Evolutionary conservation across 1,139 yeast species (phyloP).

Genomic region (Yamadazyma membranifaciens): DNA sequence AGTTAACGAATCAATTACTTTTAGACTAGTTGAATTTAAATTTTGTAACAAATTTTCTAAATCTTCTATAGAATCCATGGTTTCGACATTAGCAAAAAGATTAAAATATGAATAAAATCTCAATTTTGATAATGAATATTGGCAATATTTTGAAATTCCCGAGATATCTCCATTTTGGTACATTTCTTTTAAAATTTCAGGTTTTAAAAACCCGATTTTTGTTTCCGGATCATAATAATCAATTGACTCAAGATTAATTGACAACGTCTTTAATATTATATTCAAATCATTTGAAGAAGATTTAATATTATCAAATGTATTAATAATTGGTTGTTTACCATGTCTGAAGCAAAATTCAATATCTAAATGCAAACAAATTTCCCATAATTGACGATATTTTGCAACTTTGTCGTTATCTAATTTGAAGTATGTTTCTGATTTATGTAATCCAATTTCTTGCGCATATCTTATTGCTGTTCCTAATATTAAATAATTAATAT

Average conservation of each 20-base stretch:
- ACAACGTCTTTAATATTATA: slow-evolving; percentile 4
- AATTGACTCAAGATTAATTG: slow-evolving; percentile 1
- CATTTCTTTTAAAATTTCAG: slow-evolving; percentile 7
- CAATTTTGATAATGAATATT: slow-evolving; percentile 23
- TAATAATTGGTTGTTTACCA: slow-evolving; percentile 61
- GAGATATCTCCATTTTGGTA: slow-evolving; percentile 3
- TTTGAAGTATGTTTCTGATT: slow-evolving; percentile 48
- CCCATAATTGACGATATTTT: slow-evolving; percentile 48
- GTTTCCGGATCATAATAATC: slow-evolving; percentile 6
- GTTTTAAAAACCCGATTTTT: slow-evolving; percentile 11
- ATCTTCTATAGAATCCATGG: slow-evolving; percentile 16
- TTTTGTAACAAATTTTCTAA: slow-evolving; percentile 18
- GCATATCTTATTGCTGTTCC: slow-evolving; percentile 59
- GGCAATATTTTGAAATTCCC: slow-evolving; percentile 9
- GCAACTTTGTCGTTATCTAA: slow-evolving; percentile 35
- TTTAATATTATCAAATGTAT: slow-evolving; percentile 38
- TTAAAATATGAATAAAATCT: slow-evolving; percentile 28
- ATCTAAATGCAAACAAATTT: slow-evolving; percentile 54
- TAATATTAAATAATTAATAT: slow-evolving; percentile 41
- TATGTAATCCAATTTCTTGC: slow-evolving; percentile 64
- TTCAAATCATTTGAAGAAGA: slow-evolving; percentile 8
- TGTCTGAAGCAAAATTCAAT: slow-evolving; percentile 51
- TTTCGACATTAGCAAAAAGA: slow-evolving; percentile 28
- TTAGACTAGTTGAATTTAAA: slow-evolving; percentile 23
- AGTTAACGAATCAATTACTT: slow-evolving; percentile 14